Conservation (phyloP, 208 protist genomes). For the Trypanosoma melophagium region DNA sequence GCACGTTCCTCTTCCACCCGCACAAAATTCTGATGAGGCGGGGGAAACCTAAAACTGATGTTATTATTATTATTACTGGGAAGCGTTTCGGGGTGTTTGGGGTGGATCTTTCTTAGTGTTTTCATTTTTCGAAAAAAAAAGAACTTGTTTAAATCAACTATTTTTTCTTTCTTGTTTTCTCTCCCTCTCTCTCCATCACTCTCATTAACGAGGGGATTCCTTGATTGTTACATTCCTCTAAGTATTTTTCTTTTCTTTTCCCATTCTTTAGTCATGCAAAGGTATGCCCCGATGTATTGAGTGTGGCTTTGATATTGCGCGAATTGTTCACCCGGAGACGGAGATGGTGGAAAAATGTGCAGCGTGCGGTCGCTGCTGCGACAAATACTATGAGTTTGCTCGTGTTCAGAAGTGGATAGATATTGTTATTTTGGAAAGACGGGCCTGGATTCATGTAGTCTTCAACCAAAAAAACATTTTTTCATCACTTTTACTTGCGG, state of each 20-base stretch:
- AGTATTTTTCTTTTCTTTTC: constrained; percentile 7
- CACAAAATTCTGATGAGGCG: not conserved
- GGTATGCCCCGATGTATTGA: constrained; percentile 84
- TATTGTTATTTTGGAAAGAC: constrained; percentile 58
- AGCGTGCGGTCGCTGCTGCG: constrained; percentile 51
- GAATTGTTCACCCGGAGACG: constrained; percentile 72
- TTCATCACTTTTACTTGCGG: constrained; percentile 25
- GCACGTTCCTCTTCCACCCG: not conserved
- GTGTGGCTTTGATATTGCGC: constrained; percentile 43
- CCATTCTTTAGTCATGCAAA: not conserved
- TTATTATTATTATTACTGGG: constrained; percentile 11
- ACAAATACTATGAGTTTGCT: constrained; percentile 79
- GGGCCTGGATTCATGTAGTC: constrained; percentile 77
- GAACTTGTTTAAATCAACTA: not conserved
- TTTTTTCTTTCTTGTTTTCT: constrained; percentile 7
- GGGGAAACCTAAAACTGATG: not conserved
- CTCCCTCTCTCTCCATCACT: too few species aligned
- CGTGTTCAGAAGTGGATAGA: constrained; percentile 77
- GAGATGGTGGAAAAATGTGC: constrained; percentile 73
- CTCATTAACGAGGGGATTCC: too few species aligned
- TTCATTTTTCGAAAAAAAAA: too few species aligned
- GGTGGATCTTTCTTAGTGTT: too few species aligned
- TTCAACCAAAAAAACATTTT: constrained; percentile 50
- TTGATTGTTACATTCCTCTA: constrained; percentile 21
- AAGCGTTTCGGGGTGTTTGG: too few species aligned